phyloP scores from a whole-genome alignment of 1,284 basidiomycete species.

The Fistulina hepatica region DNA sequence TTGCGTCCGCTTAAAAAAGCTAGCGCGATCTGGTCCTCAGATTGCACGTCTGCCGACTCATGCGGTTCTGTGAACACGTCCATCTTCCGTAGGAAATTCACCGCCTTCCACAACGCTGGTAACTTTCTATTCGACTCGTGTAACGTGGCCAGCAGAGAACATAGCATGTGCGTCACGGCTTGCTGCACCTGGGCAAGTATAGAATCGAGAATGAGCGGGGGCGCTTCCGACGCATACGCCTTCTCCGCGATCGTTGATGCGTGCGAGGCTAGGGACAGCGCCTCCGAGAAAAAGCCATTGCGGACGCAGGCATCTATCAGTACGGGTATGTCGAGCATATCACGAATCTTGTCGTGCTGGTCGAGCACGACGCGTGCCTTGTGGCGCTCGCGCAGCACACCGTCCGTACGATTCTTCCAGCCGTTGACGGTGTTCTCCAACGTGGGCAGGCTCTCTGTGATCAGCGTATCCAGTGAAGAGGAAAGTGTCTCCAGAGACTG shows the following conservation, averaged over 20 bases:
- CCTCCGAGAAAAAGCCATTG: slow-evolving; percentile 85
- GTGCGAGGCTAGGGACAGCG: slow-evolving; percentile 71
- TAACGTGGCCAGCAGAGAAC: slow-evolving; percentile 69
- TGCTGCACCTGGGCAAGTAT: slow-evolving; percentile 68
- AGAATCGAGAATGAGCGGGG: slow-evolving; percentile 40
- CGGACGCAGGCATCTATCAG: slow-evolving; percentile 87
- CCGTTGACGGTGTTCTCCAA: slow-evolving; percentile 44
- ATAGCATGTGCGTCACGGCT: slow-evolving; percentile 63
- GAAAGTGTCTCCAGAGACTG: slow-evolving; percentile 54
- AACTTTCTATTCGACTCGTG: slow-evolving; percentile 77
- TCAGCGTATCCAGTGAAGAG: slow-evolving; percentile 53
- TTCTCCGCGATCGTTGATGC: slow-evolving; percentile 40
- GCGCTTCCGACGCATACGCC: slow-evolving; percentile 20
- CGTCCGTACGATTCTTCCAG: slow-evolving; percentile 32
- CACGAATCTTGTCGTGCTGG: slow-evolving; percentile 83
- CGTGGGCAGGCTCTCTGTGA: slow-evolving; percentile 47
- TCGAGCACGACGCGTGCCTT: slow-evolving; percentile 76
- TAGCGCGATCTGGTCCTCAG: slow-evolving; percentile 34
- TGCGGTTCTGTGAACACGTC: slow-evolving; percentile 28
- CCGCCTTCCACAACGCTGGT: slow-evolving; percentile 80
- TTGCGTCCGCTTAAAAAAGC: slow-evolving; percentile 34
- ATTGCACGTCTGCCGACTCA: slow-evolving; percentile 20
- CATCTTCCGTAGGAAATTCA: slow-evolving; percentile 79
- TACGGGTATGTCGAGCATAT: slow-evolving; percentile 81
- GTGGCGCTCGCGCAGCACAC: slow-evolving; percentile 51